These are phyloP conservation scores for Pilaira anomala DNA, from an alignment of 192 early-diverging fungal species.

Conservation along the genomic window DNA sequence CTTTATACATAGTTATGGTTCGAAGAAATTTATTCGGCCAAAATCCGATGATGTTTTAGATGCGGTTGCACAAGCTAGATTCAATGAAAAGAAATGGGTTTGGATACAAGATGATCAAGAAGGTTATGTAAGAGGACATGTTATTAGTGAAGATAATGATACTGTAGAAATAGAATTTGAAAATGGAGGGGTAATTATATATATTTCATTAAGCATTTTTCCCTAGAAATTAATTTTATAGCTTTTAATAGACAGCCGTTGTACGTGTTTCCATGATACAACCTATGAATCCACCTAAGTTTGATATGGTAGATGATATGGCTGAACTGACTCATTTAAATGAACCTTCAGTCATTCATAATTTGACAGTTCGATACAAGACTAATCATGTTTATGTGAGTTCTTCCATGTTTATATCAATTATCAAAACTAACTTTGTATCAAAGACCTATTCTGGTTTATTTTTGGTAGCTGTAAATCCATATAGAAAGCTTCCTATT, in stretches of 20 bases:
- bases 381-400: conserved; percentile 91
- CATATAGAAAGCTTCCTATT: conserved; percentile 89
- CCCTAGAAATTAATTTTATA: background rate
- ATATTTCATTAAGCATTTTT: background rate
- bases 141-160: conserved; percentile 61
- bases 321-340: conserved; percentile 95
- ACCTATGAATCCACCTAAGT: conserved; percentile 99
- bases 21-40: conserved; percentile 27
- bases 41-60: conserved; percentile 45
- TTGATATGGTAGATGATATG: conserved; percentile 98
- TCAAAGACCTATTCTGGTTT: conserved; percentile 99
- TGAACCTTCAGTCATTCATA: conserved; percentile 98
- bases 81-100: conserved; percentile 95
- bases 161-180: conserved; percentile 71
- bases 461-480: conserved; percentile 97
- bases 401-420: background rate
- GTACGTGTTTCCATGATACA: conserved; percentile 67
- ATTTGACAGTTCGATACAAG: conserved; percentile 86
- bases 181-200: conserved; percentile 70
- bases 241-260: background rate
- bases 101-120: conserved; percentile 93
- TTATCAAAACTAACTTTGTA: background rate
- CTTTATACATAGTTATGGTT: conserved; percentile 36
- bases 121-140: conserved; percentile 84
- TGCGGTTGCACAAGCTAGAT: conserved; percentile 71